These are phyloP conservation scores for Neurospora crassa DNA, from an alignment of 2,329 filamentous ascomycete species.

Conservation along the genomic window DNA sequence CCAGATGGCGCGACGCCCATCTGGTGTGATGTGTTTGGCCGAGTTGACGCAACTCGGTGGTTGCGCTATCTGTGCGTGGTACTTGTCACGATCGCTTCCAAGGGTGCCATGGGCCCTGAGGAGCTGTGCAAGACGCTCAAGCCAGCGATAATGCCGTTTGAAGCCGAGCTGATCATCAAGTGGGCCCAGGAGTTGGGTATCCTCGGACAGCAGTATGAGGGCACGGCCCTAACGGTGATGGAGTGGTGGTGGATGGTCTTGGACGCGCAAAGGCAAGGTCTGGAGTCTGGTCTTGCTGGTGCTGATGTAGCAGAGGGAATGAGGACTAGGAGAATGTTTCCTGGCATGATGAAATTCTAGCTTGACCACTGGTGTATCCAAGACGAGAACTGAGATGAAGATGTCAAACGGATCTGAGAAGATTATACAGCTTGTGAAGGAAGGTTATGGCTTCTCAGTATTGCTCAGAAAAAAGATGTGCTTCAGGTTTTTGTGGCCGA, in stretches of 20 bases:
- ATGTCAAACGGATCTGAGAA: background rate
- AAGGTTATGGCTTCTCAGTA: background rate
- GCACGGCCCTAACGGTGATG: constrained; percentile 27
- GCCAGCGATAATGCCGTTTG: constrained; percentile 52
- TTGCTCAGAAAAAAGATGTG: background rate
- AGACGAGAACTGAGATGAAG: background rate
- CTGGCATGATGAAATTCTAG: background rate
- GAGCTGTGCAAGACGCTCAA: constrained; percentile 47
- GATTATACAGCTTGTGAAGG: background rate
- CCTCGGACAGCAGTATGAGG: constrained; percentile 29
- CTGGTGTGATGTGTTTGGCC: constrained; percentile 62
- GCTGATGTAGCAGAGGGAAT: background rate
- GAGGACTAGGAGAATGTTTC: background rate
- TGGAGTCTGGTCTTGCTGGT: constrained; percentile 3
- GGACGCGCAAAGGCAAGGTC: constrained; percentile 25
- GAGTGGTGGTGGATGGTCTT: constrained; percentile 63
- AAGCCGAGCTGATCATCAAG: constrained; percentile 46
- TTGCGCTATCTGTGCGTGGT: constrained; percentile 52
- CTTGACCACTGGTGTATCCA: background rate
- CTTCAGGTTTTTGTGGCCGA: background rate
- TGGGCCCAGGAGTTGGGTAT: constrained; percentile 50
- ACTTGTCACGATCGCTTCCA: constrained; percentile 51
- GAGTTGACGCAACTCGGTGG: constrained; percentile 52
- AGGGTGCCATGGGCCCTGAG: constrained; percentile 45
- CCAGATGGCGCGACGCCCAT: constrained; percentile 49